A percentile compares a stretch with the other conserved stretches of the same genome.
Evolutionary conservation across 371 early-diverging fungal species (phyloP).

Genomic region (Saksenaea oblongispora): DNA sequence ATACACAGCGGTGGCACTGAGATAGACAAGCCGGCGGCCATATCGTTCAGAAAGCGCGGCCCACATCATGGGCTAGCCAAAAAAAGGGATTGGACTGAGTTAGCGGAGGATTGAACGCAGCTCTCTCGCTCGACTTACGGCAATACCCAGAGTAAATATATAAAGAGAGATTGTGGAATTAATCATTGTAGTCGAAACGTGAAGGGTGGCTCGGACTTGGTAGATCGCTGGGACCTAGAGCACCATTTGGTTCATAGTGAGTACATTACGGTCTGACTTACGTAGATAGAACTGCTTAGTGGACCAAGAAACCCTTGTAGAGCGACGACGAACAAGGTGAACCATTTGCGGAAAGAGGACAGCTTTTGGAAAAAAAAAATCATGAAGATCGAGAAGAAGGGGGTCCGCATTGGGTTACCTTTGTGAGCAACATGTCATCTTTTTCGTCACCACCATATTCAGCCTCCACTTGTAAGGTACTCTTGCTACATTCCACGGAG

Average conservation of each 20-base stretch:
- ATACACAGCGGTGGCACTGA: slow-evolving; percentile 60
- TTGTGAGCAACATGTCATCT: background rate
- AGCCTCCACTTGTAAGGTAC: background rate
- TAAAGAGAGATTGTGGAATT: slow-evolving; percentile 49
- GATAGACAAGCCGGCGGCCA: slow-evolving; percentile 67
- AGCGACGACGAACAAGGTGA: slow-evolving; percentile 41
- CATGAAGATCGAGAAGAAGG: background rate
- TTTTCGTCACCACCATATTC: background rate
- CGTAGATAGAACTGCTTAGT: slow-evolving; percentile 50
- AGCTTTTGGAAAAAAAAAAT: slow-evolving; percentile 5
- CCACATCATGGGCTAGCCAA: slow-evolving; percentile 63
- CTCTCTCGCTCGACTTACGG: slow-evolving; percentile 21
- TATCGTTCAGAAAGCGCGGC: slow-evolving; percentile 68
- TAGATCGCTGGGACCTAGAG: slow-evolving; percentile 46
- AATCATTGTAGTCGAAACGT: slow-evolving; percentile 34
- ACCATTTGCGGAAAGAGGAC: slow-evolving; percentile 33
- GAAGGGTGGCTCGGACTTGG: slow-evolving; percentile 33
- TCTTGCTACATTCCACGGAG: background rate
- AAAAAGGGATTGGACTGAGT: background rate
- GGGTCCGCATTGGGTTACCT: background rate
- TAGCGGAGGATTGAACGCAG: background rate
- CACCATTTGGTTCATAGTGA: background rate
- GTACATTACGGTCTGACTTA: slow-evolving; percentile 19
- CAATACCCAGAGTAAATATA: slow-evolving; percentile 42
- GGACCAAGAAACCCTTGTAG: slow-evolving; percentile 54